These are phyloP conservation scores for Penicillium steckii DNA, from an alignment of 495 filamentous ascomycete species.

Conservation along the genomic window DNA sequence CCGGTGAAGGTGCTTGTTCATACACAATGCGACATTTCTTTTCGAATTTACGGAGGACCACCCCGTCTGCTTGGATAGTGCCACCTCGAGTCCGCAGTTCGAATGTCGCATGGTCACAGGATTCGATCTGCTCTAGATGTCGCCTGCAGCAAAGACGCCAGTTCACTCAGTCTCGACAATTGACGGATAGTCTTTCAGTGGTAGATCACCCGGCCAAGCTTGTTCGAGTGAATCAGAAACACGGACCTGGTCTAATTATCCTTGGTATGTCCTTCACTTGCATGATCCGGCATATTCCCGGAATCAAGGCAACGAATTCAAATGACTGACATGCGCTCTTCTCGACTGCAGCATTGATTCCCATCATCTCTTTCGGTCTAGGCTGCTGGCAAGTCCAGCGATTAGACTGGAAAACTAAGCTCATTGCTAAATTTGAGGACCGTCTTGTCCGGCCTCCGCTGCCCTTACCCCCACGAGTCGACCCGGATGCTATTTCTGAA, in stretches of 20 bases:
- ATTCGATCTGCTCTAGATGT: slow-evolving; percentile 40
- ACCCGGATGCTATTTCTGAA: slow-evolving; percentile 73
- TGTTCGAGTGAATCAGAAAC: slow-evolving; percentile 67
- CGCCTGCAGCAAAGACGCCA: slow-evolving; percentile 38
- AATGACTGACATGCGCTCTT: not conserved
- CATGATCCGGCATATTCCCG: not conserved
- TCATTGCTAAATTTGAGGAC: slow-evolving; percentile 88
- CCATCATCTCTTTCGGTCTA: slow-evolving; percentile 83
- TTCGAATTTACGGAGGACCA: slow-evolving; percentile 26
- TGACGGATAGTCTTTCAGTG: slow-evolving; percentile 54
- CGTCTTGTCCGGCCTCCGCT: slow-evolving; percentile 82
- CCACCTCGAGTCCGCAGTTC: slow-evolving; percentile 19
- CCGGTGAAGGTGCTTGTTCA: not conserved
- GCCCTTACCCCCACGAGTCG: slow-evolving; percentile 78
- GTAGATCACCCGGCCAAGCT: slow-evolving; percentile 81
- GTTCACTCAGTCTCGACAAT: slow-evolving; percentile 21
- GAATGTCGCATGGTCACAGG: slow-evolving; percentile 22
- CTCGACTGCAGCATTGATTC: slow-evolving; percentile 71
- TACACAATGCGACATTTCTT: slow-evolving; percentile 35
- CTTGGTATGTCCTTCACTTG: slow-evolving; percentile 62
- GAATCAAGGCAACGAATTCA: too few species aligned
- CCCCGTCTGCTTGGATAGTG: slow-evolving; percentile 20
- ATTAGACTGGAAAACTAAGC: slow-evolving; percentile 86
- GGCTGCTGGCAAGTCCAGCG: slow-evolving; percentile 97
- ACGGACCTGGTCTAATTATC: slow-evolving; percentile 80